A percentile compares a stretch with the other conserved stretches of the same genome.
These are phyloP conservation scores for Chaetomium strumarium DNA, from an alignment of 2,329 filamentous ascomycete species.

Conservation along the genomic window DNA sequence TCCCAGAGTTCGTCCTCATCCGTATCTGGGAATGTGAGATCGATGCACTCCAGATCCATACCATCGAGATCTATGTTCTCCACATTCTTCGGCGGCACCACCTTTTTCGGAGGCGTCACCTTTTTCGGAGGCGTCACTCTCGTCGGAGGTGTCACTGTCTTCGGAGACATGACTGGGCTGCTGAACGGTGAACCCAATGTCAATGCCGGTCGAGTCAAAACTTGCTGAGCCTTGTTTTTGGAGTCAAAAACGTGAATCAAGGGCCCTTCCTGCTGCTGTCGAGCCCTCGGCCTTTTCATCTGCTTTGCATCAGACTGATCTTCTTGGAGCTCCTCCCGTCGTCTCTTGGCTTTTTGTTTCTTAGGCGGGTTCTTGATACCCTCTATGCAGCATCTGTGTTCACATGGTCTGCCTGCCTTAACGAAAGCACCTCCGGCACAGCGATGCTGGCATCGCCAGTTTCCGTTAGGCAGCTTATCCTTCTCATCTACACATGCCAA, in stretches of 20 bases:
- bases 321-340: constrained; percentile 23
- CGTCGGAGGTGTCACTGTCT: no score
- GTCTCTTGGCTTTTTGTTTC: constrained; percentile 26
- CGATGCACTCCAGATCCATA: constrained; percentile 13
- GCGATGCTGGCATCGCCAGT: constrained; percentile 66
- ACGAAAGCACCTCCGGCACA: constrained; percentile 43
- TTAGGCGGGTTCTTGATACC: constrained; percentile 59
- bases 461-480: constrained; percentile 57
- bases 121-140: neutral
- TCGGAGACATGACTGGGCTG: neutral
- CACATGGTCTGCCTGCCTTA: constrained; percentile 46
- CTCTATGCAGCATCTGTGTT: constrained; percentile 66
- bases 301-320: constrained; percentile 2
- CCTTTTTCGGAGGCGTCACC: no score
- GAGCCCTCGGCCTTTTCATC: neutral
- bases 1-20: constrained; percentile 1
- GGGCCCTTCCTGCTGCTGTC: neutral
- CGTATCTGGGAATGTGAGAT: constrained; percentile 11
- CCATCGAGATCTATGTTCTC: neutral
- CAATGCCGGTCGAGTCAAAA: neutral
- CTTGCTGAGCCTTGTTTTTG: neutral
- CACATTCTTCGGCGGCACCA: no score
- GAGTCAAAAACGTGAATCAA: no score
- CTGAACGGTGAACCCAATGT: neutral
- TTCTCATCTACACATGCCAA: neutral